Evolutionary conservation across 2,329 filamentous ascomycete genomes (phyloP).

Genomic region (Hymenoscyphus albidus): DNA sequence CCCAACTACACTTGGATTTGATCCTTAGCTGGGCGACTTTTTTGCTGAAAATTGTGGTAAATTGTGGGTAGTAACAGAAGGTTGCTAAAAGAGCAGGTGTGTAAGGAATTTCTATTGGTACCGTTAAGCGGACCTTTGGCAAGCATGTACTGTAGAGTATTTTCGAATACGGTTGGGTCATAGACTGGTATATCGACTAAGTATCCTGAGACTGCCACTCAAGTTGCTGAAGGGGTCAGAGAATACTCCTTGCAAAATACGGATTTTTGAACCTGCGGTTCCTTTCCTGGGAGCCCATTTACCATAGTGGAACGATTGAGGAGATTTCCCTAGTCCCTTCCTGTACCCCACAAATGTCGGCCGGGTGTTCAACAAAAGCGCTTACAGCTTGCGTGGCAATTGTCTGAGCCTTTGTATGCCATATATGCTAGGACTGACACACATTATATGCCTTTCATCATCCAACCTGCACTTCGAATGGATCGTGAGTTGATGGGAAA

Average conservation of each 20-base stretch:
- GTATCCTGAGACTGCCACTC: not conserved
- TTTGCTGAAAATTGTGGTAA: conserved; percentile 24
- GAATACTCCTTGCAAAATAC: conserved; percentile 13
- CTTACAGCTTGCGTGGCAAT: conserved; percentile 29
- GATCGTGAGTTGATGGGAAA: conserved; percentile 46
- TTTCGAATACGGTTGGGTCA: not conserved
- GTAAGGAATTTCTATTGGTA: not conserved
- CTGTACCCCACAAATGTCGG: not conserved
- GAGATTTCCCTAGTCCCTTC: conserved; percentile 29
- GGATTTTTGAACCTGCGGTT: conserved; percentile 43
- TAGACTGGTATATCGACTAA: not conserved
- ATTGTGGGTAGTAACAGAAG: conserved; percentile 22
- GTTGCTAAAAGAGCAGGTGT: conserved; percentile 17
- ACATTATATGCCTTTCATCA: conserved; percentile 53
- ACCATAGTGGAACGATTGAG: conserved; percentile 36
- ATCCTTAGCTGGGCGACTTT: conserved; percentile 14
- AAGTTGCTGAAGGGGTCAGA: not conserved
- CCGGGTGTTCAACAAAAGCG: not conserved
- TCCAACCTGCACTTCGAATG: conserved; percentile 44
- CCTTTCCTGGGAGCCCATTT: conserved; percentile 40
- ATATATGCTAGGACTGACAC: conserved; percentile 46
- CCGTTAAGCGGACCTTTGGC: not conserved
- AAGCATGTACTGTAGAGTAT: not conserved
- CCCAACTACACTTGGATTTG: not conserved
- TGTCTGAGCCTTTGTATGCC: conserved; percentile 37